Conservation (phyloP, 257 asterid genomes). For the Rubia yunnanensis region DNA sequence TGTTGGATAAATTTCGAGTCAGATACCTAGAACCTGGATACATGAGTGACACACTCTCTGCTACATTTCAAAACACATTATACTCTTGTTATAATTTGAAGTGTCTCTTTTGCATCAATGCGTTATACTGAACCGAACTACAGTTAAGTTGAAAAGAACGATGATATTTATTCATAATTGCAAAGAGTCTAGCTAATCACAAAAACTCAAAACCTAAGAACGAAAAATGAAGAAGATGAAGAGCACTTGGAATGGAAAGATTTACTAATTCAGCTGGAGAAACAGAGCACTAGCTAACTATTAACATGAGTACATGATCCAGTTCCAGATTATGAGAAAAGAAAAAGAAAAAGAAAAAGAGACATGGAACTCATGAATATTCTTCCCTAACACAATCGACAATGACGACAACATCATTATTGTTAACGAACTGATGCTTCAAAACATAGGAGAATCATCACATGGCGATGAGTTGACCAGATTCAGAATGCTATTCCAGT, state of each 20-base stretch:
- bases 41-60: not conserved
- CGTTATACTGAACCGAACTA: no score
- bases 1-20: not conserved
- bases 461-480: slow-evolving; percentile 66
- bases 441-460: slow-evolving; percentile 49
- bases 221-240: not conserved
- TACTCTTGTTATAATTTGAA: no score
- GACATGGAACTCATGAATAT: not conserved
- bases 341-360: not conserved
- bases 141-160: not conserved
- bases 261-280: not conserved
- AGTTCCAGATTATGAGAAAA: slow-evolving; percentile 3
- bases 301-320: not conserved
- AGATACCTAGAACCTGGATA: not conserved
- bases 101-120: no score
- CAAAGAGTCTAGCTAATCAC: no score
- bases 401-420: not conserved
- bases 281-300: not conserved
- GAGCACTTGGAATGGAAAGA: slow-evolving; percentile 6
- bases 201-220: not conserved
- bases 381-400: not conserved
- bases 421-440: not conserved
- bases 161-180: not conserved
- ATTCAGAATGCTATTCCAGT: slow-evolving; percentile 79
- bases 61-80: not conserved